Percentiles rank a stretch among this genome's conserved stretches.
These are phyloP conservation scores for Dactylellina haptotyla DNA, from an alignment of 2,329 filamentous ascomycete genomes.

Conservation along the genomic window DNA sequence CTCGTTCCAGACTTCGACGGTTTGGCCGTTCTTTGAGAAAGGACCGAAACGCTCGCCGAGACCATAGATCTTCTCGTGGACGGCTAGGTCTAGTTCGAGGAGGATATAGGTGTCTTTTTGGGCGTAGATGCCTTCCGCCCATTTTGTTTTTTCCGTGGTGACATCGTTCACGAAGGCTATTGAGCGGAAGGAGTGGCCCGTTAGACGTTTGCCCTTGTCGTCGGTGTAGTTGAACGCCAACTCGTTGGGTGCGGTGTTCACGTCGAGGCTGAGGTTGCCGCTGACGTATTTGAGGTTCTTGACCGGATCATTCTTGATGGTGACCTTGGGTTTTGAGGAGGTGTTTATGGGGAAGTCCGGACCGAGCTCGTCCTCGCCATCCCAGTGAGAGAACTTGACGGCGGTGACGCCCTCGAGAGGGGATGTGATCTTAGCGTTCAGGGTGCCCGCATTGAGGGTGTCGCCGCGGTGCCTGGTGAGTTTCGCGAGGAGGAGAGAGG, in stretches of 20 bases:
- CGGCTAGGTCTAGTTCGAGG: constrained; percentile 64
- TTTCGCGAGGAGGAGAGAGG: constrained; percentile 37
- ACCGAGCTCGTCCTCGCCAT: constrained; percentile 61
- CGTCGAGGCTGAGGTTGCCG: constrained; percentile 61
- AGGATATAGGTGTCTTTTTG: constrained; percentile 62
- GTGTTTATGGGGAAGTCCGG: constrained; percentile 63
- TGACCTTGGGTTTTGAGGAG: constrained; percentile 59
- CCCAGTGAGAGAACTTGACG: constrained; percentile 62
- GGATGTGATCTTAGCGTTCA: constrained; percentile 53
- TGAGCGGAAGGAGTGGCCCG: constrained; percentile 62
- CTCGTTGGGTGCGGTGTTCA: constrained; percentile 61
- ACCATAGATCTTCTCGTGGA: constrained; percentile 75
- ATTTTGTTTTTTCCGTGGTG: constrained; percentile 56
- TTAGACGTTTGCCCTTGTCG: constrained; percentile 60
- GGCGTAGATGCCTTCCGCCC: constrained; percentile 61
- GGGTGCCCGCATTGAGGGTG: constrained; percentile 55
- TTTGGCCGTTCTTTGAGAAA: constrained; percentile 79
- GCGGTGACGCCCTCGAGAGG: constrained; percentile 61
- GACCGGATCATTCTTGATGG: constrained; percentile 58
- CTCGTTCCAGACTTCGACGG: constrained; percentile 72
- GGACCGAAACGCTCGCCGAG: constrained; percentile 80
- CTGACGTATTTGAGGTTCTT: constrained; percentile 61
- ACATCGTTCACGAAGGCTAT: constrained; percentile 62
- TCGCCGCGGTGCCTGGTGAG: constrained; percentile 54
- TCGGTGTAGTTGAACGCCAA: constrained; percentile 63